Evolutionary conservation across 805 yeast genomes (phyloP).

Genomic region (Candida morakotiae): DNA sequence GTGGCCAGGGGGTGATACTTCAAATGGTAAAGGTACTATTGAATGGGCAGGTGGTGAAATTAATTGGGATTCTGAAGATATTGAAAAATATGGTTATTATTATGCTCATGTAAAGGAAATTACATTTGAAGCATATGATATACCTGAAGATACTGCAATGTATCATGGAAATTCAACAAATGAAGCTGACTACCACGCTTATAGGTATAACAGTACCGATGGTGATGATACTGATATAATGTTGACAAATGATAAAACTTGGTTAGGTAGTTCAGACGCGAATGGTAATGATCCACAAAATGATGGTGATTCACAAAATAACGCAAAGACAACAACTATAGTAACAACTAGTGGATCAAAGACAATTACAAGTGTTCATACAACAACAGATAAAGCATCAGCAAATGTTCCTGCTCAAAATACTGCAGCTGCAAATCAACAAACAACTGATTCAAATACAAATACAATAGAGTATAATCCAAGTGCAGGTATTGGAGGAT

Average conservation of each 20-base stretch:
- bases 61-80: conserved; percentile 77
- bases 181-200: conserved; percentile 51
- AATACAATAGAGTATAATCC: conserved; percentile 12
- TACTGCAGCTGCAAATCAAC: conserved; percentile 11
- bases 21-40: conserved; percentile 57
- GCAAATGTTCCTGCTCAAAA: conserved; percentile 11
- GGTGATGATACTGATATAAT: conserved; percentile 37
- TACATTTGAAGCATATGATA: conserved; percentile 64
- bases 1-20: conserved; percentile 71
- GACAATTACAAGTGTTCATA: conserved; percentile 13
- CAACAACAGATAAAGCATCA: conserved; percentile 10
- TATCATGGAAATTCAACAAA: conserved; percentile 38
- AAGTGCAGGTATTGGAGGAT: conserved; percentile 29
- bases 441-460: conserved; percentile 1
- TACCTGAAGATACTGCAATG: conserved; percentile 52
- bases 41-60: conserved; percentile 88
- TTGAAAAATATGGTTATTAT: conserved; percentile 74
- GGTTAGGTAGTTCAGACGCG: conserved; percentile 56
- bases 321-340: conserved; percentile 8
- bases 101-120: conserved; percentile 61
- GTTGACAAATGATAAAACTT: conserved; percentile 60
- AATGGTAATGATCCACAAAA: conserved; percentile 62
- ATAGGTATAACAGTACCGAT: conserved; percentile 42
- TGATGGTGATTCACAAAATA: conserved; percentile 12
- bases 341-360: conserved; percentile 17